These are phyloP conservation scores for Debaryomyces psychrophilus DNA, from an alignment of 1,139 yeast species.

Conservation along the genomic window DNA sequence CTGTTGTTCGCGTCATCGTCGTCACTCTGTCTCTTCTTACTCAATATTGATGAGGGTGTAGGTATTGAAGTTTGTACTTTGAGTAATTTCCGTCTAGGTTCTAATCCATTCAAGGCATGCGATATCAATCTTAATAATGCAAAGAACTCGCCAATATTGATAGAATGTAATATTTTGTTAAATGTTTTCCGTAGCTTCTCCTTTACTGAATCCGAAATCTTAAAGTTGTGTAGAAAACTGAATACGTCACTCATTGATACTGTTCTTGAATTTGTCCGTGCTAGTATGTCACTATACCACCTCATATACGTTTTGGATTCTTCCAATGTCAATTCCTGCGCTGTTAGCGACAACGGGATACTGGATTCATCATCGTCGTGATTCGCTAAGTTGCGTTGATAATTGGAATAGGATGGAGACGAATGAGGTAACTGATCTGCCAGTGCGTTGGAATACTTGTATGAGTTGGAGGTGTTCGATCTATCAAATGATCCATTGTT, in stretches of 20 bases:
- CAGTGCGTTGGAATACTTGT: slow-evolving; percentile 15
- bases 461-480: neutral
- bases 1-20: slow-evolving; percentile 39
- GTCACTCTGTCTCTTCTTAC: slow-evolving; percentile 54
- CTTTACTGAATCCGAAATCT: slow-evolving; percentile 45
- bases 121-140: slow-evolving; percentile 69
- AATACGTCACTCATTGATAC: slow-evolving; percentile 66
- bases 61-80: slow-evolving; percentile 61
- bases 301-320: slow-evolving; percentile 74
- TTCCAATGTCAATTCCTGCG: slow-evolving; percentile 61
- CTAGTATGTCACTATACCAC: slow-evolving; percentile 74
- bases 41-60: slow-evolving; percentile 66
- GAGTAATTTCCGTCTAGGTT: slow-evolving; percentile 56
- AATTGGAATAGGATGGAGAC: slow-evolving; percentile 5
- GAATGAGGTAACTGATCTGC: slow-evolving; percentile 15
- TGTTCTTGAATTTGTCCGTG: slow-evolving; percentile 58
- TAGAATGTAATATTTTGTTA: slow-evolving; percentile 48
- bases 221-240: slow-evolving; percentile 63
- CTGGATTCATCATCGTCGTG: slow-evolving; percentile 24
- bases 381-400: slow-evolving; percentile 6
- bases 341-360: slow-evolving; percentile 64
- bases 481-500: neutral
- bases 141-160: slow-evolving; percentile 76
- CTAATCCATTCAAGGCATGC: slow-evolving; percentile 51
- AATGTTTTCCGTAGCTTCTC: slow-evolving; percentile 54